These are phyloP conservation scores for Cladosporium sp. DNA, from an alignment of 2,329 filamentous ascomycete genomes.

Conservation along the genomic window DNA sequence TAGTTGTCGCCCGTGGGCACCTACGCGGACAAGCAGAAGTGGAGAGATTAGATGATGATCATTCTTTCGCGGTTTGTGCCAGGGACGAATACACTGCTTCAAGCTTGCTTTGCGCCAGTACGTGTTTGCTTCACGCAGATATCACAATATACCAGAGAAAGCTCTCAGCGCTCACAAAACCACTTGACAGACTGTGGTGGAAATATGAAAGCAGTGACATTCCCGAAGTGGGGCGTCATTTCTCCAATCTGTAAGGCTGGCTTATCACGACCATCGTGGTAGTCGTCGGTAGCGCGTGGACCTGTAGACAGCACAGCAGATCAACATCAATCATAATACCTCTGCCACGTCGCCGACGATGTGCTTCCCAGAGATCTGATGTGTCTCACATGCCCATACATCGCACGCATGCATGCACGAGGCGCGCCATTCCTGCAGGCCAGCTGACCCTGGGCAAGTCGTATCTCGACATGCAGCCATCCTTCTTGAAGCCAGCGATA, in stretches of 20 bases:
- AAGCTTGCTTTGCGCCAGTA: too few species aligned
- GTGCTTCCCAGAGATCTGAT: neutral
- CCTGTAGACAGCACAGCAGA: neutral
- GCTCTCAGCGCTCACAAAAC: too few species aligned
- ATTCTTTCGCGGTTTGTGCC: too few species aligned
- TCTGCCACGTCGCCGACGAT: neutral
- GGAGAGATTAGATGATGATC: too few species aligned
- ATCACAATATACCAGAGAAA: too few species aligned
- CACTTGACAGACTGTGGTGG: too few species aligned
- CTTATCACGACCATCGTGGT: neutral
- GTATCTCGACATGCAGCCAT: neutral
- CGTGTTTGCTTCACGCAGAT: too few species aligned
- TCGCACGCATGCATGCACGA: neutral
- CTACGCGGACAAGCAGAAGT: neutral
- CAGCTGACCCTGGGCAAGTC: neutral
- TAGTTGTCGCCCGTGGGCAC: neutral
- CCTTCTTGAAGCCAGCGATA: neutral
- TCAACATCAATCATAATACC: neutral
- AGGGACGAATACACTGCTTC: too few species aligned
- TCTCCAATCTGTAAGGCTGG: neutral
- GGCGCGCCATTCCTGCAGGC: neutral
- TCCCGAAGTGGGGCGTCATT: neutral
- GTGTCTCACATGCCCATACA: neutral
- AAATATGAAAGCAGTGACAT: too few species aligned
- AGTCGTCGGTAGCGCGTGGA: neutral